Base-by-base conservation (phyloP, 164 flowering plant species). In the Vitis riparia region DNA sequence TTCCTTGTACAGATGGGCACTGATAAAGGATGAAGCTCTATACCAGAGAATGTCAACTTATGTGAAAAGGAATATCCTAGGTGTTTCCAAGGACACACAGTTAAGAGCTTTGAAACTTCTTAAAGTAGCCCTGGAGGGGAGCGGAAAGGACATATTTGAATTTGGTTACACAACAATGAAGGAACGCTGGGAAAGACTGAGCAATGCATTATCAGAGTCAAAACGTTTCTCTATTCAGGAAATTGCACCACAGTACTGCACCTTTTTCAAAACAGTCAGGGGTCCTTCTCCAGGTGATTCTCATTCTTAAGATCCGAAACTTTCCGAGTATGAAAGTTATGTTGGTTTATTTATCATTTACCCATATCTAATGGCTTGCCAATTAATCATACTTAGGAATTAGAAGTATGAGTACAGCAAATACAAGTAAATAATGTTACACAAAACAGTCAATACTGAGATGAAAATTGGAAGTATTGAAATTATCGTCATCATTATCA, bases 11-110 rank as follows among this genome's bases (percentile, higher is more conserved):
- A 91, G 95, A 75, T 92, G 97, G 97, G 93, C 93, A n/a, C 3
- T 92, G 66, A 68, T 90, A 37, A 91, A 83, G 76, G 94, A 91
- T 59, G 73, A 79, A 63, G 73, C 16, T 0, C 83, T 92, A 8
- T 83, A 85, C 19, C 30, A 78, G 9, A 86, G 69, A 49, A 85
- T 92, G 82, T 7, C 1, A 13, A 9, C 0, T 9, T 86, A 77
- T 65, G 47, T 86, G 65, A 0, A 0, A 0, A 2, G 73, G 7
- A 82, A 73, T 49, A 81, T 77, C 19, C 51, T 79, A 44, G 90
- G 88, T 0, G 82, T 80, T n/a, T 82, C 95, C 3, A 76, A 65
- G 47, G 97, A 90, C 9, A 69, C 85, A 29, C 94, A 92, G 60
- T 63, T 88, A 30, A 86, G 94, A 73, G 87, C 88, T 53, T 58